Evolutionary conservation across 305 asterid genomes (phyloP), one percentile per base, ranked within the genome.

Genomic region (Solanum hybrid): DNA sequence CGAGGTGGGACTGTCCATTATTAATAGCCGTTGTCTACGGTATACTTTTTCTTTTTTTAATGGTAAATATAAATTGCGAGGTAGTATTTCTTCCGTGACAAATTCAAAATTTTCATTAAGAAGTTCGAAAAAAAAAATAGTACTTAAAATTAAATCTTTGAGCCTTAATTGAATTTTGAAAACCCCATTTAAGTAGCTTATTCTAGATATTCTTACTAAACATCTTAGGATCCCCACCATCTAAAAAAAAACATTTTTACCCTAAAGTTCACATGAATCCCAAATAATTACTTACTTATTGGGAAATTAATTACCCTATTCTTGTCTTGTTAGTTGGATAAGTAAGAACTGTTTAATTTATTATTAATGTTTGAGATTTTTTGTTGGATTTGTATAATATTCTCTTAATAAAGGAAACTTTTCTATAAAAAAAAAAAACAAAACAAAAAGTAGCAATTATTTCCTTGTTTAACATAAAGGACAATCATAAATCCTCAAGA

Each of bases 11-110:
- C 94, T 91, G 94, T 90, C 92, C 93, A 95, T 88, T 93, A 94
- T 95, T 92, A 93, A 93, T 92, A 91, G 94, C 96, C 95, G 95
- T 87, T 91, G 96, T 93, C 93, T 93, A 92, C 96, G 97, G 94
- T 26, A 31, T 31, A 31, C 37, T 29, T 29, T 29, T 73, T 16
- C 11, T 4, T 13, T 73, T 73, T 73, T 73, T 29, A 3, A 16
- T 10, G 4, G 73, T 4, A 64, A 64, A 64, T 64, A 22, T 60
- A 1, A 4, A 60, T 60, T 9, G 11, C 3, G 27, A 17, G 9
- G 10, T 51, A 17, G 9, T 51, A 5, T 16, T 51, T 51, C 1
- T 64, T 64, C 2, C 1, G 27, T 4, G 7, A 9, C 1, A 0
- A 1, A 9, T n/a, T n/a, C 0, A 10, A 1, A n/a, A 4, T 2